Evolutionary conservation across 1,284 basidiomycete genomes (phyloP).

Genomic region (Entoloma clypeatum): DNA sequence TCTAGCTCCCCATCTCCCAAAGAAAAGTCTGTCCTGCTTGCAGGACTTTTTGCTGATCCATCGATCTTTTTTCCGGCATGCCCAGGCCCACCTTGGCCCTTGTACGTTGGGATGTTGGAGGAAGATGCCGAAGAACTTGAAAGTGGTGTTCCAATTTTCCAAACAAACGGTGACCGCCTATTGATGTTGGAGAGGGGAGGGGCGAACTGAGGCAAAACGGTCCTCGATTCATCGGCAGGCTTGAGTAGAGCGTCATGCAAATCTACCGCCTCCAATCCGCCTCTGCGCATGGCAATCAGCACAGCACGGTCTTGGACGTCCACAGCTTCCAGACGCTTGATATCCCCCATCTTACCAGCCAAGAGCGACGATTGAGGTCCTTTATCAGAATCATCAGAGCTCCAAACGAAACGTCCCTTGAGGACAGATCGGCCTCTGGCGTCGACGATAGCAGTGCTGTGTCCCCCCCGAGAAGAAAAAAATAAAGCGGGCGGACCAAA

Average conservation of each 20-base stretch:
- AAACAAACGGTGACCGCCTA: slow-evolving; percentile 68
- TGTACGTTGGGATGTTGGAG: slow-evolving; percentile 39
- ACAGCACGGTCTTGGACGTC: slow-evolving; percentile 70
- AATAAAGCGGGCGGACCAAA: slow-evolving; percentile 85
- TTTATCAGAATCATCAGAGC: slow-evolving; percentile 58
- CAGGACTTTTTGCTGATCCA: slow-evolving; percentile 44
- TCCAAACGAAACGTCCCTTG: slow-evolving; percentile 77
- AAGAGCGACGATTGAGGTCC: slow-evolving; percentile 33
- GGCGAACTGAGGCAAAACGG: slow-evolving; percentile 61
- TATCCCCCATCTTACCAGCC: slow-evolving; percentile 63
- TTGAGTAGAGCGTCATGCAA: slow-evolving; percentile 69
- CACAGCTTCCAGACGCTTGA: slow-evolving; percentile 75
- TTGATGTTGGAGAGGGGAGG: slow-evolving; percentile 57
- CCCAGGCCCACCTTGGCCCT: slow-evolving; percentile 31
- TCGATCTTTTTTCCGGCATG: slow-evolving; percentile 48
- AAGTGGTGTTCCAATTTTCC: slow-evolving; percentile 73
- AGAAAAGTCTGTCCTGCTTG: slow-evolving; percentile 48
- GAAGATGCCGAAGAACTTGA: slow-evolving; percentile 39
- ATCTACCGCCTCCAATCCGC: slow-evolving; percentile 75
- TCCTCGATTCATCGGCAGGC: slow-evolving; percentile 73
- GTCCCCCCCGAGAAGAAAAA: slow-evolving; percentile 80
- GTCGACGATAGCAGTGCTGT: slow-evolving; percentile 82
- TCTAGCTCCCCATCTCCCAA: slow-evolving; percentile 52
- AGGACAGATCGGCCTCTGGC: slow-evolving; percentile 77
- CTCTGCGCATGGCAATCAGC: slow-evolving; percentile 77